These are phyloP conservation scores for Nymphaea thermarum DNA, from an alignment of 164 flowering plant genomes.

Conservation along the genomic window DNA sequence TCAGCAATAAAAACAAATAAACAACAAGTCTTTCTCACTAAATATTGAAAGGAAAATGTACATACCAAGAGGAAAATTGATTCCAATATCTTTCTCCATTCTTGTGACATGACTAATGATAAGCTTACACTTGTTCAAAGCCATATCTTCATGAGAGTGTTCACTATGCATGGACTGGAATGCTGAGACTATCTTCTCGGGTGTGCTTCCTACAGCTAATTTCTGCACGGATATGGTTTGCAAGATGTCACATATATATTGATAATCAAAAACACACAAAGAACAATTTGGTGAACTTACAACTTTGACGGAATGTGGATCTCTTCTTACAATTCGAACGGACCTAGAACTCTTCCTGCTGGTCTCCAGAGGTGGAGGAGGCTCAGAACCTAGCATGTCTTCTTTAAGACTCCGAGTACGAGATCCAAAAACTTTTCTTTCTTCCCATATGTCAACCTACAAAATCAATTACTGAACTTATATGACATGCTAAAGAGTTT, in stretches of 20 bases:
- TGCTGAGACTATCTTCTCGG: slow-evolving; percentile 88
- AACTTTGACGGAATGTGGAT: slow-evolving; percentile 77
- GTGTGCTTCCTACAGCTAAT: slow-evolving; percentile 67
- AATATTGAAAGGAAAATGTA: neutral
- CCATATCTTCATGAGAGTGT: slow-evolving; percentile 48
- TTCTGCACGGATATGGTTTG: slow-evolving; percentile 33
- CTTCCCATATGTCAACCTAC: slow-evolving; percentile 89
- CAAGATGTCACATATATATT: neutral
- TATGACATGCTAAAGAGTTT: neutral
- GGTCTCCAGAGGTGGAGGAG: slow-evolving; percentile 65
- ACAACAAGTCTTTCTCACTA: neutral
- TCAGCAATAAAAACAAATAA: neutral
- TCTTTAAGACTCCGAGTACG: slow-evolving; percentile 51
- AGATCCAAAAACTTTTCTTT: slow-evolving; percentile 92
- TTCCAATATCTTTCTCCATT: slow-evolving; percentile 78
- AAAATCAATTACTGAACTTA: slow-evolving; percentile 4
- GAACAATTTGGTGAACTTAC: slow-evolving; percentile 27
- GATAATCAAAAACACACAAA: neutral
- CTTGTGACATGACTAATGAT: slow-evolving; percentile 56
- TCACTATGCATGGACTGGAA: slow-evolving; percentile 66
- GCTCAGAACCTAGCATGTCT: slow-evolving; percentile 68
- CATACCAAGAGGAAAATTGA: slow-evolving; percentile 55
- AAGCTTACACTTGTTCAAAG: slow-evolving; percentile 73
- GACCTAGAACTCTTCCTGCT: slow-evolving; percentile 68
- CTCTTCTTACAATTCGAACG: slow-evolving; percentile 60